Evolutionary conservation across 768 basidiomycete species (phyloP).

Genomic region (Lentinus brumalis): DNA sequence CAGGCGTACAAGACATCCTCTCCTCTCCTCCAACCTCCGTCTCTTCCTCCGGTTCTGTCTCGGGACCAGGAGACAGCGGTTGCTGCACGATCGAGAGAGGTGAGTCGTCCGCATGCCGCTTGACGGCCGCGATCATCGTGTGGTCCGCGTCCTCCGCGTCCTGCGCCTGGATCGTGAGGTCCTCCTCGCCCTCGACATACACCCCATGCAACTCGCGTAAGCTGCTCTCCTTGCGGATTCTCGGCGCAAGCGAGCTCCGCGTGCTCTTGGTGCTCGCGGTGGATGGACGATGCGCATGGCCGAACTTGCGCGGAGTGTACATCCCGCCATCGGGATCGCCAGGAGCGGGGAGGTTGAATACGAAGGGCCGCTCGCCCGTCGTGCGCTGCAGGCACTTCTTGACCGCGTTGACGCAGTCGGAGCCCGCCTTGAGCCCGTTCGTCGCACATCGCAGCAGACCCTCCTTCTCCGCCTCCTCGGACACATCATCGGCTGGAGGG

Average conservation of each 20-base stretch:
- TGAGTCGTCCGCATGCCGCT: conserved; percentile 1
- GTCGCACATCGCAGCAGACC: conserved; percentile 84
- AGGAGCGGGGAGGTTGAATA: conserved; percentile 60
- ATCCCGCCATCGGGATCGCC: conserved; percentile 46
- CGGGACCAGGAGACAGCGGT: conserved; percentile 1
- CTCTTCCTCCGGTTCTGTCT: neutral
- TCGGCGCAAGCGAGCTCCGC: conserved; percentile 14
- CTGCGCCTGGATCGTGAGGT: conserved; percentile 60
- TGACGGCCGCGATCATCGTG: conserved; percentile 12
- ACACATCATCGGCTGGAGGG: conserved; percentile 44
- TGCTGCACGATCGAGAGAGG: conserved; percentile 11
- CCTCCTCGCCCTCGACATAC: conserved; percentile 50
- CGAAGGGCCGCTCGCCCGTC: conserved; percentile 60
- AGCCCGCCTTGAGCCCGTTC: conserved; percentile 80
- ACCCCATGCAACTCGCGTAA: conserved; percentile 39
- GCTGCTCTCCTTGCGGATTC: conserved; percentile 37
- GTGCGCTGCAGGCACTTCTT: conserved; percentile 77
- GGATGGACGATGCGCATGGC: conserved; percentile 28
- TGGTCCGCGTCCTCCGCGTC: conserved; percentile 31
- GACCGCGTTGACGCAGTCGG: conserved; percentile 86
- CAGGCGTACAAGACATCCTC: neutral
- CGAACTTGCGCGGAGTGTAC: conserved; percentile 52
- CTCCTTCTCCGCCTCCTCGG: conserved; percentile 84
- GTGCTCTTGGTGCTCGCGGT: conserved; percentile 1
- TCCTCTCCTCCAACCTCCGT: neutral